Percentiles rank a stretch among this genome's conserved stretches.
Evolutionary conservation across 768 basidiomycete species (phyloP).

Genomic region (Phlegmacium glaucopus): DNA sequence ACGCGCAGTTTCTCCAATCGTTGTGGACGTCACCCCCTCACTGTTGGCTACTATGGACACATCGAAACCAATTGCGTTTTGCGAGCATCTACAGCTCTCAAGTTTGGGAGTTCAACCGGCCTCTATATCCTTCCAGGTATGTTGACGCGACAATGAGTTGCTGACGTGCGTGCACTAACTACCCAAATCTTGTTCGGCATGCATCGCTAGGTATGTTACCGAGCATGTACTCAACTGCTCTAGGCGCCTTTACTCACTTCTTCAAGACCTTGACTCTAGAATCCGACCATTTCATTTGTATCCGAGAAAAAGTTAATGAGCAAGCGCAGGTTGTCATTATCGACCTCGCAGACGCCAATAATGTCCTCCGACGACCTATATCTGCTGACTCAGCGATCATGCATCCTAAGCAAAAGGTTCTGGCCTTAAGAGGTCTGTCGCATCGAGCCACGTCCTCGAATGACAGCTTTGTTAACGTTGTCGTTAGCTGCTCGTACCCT

Average conservation of each 20-base stretch:
- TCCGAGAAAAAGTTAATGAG: slow-evolving; percentile 93
- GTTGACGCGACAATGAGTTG: slow-evolving; percentile 35
- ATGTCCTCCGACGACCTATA: slow-evolving; percentile 93
- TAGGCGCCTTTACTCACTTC: neutral
- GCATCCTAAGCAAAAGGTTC: slow-evolving; percentile 95
- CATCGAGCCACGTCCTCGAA: neutral
- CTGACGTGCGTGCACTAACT: slow-evolving; percentile 33
- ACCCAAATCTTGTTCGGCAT: slow-evolving; percentile 5
- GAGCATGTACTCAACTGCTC: neutral
- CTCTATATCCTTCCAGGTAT: slow-evolving; percentile 94
- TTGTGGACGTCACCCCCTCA: slow-evolving; percentile 13
- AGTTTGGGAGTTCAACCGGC: slow-evolving; percentile 94
- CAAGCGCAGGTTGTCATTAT: slow-evolving; percentile 99
- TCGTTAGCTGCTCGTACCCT: slow-evolving; percentile 82
- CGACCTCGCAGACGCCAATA: slow-evolving; percentile 95
- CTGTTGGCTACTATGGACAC: slow-evolving; percentile 45
- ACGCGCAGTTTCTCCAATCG: slow-evolving; percentile 21
- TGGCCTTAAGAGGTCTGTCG: slow-evolving; percentile 85
- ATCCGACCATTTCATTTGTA: slow-evolving; percentile 97
- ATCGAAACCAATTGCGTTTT: slow-evolving; percentile 82
- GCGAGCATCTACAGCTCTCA: slow-evolving; percentile 91
- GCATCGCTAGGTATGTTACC: slow-evolving; percentile 26
- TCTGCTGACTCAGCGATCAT: slow-evolving; percentile 99
- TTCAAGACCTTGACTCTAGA: slow-evolving; percentile 86
- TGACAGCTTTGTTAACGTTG: slow-evolving; percentile 6